Base-by-base conservation (phyloP, 2,329 filamentous ascomycete genomes). In the Aureobasidium sp. region DNA sequence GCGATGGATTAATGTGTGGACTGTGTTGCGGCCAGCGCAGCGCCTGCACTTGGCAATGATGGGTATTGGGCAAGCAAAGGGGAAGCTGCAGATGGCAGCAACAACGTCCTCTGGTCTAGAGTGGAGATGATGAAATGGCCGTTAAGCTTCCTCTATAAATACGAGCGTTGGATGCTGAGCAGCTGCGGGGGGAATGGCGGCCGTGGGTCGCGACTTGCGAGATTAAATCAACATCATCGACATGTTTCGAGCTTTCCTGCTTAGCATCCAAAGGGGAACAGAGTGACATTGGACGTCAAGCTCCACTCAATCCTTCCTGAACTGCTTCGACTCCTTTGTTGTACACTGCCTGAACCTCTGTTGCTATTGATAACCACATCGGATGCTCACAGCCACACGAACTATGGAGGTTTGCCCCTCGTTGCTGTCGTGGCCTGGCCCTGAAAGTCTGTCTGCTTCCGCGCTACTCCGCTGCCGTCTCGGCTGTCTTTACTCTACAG, bases 381-480 rank as follows among this genome's bases (percentile, higher is more conserved):
- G 2, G 10, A 30, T 29, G 3, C 13, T 4, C 39, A 44, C 39
- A 45, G 53, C 39, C 53, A 45, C 41, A 29, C 39, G 53, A 39
- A 41, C 51, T 34, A 44, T 41, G 34, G 34, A 37, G 34, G 11
- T 34, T 2, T 57, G 53, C 54, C 42, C 54, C 54, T 58, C 54
- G 42, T 48, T 48, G 42, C 54, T 58, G 54, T 57, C 53, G 53
- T 57, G 53, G 53, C 51, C 51, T 42, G 53, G 29, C 54, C 51
- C 51, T 54, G 39, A 47, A 37, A 48, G 42, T 48, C 41, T 37
- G 32, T 48, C 54, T 37, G 13, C 42, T 58, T 58, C 54, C 54
- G 54, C 54, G 9, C 54, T 27, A 7, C 32, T 48, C 54, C 42
- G 42, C 32, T 21, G 21, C 21, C 21, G 21, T 21, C 54, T 47